Base-by-base conservation (phyloP, 352 stramenopile species). In the Phytophthora macrochlamydospora region DNA sequence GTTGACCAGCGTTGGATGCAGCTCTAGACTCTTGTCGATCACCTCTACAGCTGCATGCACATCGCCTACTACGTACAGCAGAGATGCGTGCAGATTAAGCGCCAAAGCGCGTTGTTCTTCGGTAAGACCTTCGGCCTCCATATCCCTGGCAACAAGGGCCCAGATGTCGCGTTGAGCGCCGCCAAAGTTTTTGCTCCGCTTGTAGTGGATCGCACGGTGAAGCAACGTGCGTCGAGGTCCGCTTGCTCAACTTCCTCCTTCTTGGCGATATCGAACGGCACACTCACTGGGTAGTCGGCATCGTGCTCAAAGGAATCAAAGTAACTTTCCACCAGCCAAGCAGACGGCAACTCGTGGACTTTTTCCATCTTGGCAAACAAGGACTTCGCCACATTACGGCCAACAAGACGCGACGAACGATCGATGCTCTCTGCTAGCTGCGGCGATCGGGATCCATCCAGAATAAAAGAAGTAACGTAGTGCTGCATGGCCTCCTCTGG, bases 281-380 rank as follows among this genome's bases (percentile, higher is more conserved):
- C 62, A 32, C 80, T 73, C 7, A 79, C 72, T 24, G 73, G 72
- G 51, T 86, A 77, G 60, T 95, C 86, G 7, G 73, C 74, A 50
- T 95, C 87, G 52, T 93, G 84, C 65, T 91, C 83, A 37, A 95
- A 94, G 33, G 84, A 84, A 45, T 92, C 83, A 65, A 95, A 94
- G 73, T 95, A 95, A 69, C 87, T 95, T 7, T 90, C 61, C 35
- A 93, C 85, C 30, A 95, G 77, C 87, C 86, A 95, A 14, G 70
- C 55, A 11, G 85, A 90, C 32, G 86, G 87, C 8, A 94, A 69
- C n/a, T 91, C 80, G 59, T 91, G 85, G 29, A 85, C 69, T 63
- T 85, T 80, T 38, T 88, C 71, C 83, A 94, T 93, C 12, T 75
- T 71, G 4, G 74, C 75, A 55, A 93, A 95, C 14, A 89, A 74